Conservation (phyloP, 495 filamentous ascomycete species). For the Hypoxylon cercidicola region DNA sequence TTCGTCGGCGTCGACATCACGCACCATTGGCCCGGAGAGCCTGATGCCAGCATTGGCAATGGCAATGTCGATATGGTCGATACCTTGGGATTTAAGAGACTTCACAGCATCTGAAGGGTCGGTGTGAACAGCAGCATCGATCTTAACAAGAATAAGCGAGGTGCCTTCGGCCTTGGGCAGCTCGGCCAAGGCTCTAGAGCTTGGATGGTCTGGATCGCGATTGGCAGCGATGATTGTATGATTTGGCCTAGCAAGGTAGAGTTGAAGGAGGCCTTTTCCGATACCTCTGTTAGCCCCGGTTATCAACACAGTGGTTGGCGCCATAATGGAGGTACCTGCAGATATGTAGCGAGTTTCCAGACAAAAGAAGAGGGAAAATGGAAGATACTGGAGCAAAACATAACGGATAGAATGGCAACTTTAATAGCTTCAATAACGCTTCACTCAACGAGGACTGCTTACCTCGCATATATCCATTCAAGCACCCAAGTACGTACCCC, state of each 20-base stretch:
- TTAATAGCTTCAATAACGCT: too few relatives aligned
- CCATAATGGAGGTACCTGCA: conserved; percentile 4
- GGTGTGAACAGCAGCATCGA: conserved; percentile 13
- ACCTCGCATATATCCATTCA: too few relatives aligned
- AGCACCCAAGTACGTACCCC: too few relatives aligned
- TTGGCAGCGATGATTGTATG: conserved; percentile 36
- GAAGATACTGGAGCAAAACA: too few relatives aligned
- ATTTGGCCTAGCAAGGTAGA: conserved; percentile 29
- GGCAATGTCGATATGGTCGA: conserved; percentile 24
- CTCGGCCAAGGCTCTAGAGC: conserved; percentile 14
- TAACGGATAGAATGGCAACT: too few relatives aligned
- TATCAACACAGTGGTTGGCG: conserved; percentile 24
- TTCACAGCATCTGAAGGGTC: conserved; percentile 15
- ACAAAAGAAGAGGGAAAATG: too few relatives aligned
- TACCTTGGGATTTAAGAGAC: conserved; percentile 6
- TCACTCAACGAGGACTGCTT: too few relatives aligned
- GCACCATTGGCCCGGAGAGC: not conserved
- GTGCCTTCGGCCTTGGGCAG: conserved; percentile 27
- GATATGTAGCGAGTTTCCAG: too few relatives aligned
- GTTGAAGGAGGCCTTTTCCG: conserved; percentile 31
- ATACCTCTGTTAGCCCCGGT: conserved; percentile 37
- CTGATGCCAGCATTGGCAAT: conserved; percentile 28
- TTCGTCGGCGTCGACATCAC: conserved; percentile 15
- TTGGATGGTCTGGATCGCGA: conserved; percentile 25
- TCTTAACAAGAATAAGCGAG: conserved; percentile 22